Evolutionary conservation across 2,329 filamentous ascomycete species (phyloP), one percentile per base, ranked within the genome.

Genomic region (Aureobasidium sp.): DNA sequence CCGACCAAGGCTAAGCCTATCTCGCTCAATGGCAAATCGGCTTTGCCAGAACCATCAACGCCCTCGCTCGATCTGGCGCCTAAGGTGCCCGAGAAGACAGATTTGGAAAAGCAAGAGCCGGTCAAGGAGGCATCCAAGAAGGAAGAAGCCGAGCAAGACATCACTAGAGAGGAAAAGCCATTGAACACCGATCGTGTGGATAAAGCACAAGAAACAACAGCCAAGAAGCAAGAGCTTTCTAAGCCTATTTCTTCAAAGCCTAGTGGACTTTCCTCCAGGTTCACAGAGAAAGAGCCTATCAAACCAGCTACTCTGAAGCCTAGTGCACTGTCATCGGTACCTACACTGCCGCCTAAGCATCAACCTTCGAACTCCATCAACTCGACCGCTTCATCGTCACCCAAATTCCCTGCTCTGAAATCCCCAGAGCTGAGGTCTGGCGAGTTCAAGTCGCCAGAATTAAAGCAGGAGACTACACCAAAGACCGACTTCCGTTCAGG

Each of bases 401-500:
- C 52, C 3, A 50, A 16, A 21, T 58, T 53, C 6, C 48, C 55
- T 21, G 27, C 39, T 10, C 6, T 60, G 3, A 53, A 61, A 16
- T 39, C 55, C 67, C 72, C 39, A 63, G 86, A 86, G 67, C 75
- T 83, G 2, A 59, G 44, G n/a, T 59, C 55, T 25, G 34, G 16
- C 2, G 55, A 59, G 34, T 59, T 48, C 27, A 52, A 58, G 30
- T 59, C 45, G 3, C 45, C 55, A 10, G 45, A 60, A 27, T 2
- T 52, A 9, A 86, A 83, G 67, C 77, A 82, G 10, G 84, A 86
- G 44, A 83, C 84, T 5, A 83, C 88, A 7, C 81, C 86, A 0
- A 88, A 88, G 70, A 87, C 82, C 53, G 91, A 96, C 72, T 95
- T 97, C 72, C 85, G 92, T 63, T 83, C 85, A 52, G 87, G 79